phyloP scores from a whole-genome alignment of 208 protist species.

The Leishmania tropica region DNA sequence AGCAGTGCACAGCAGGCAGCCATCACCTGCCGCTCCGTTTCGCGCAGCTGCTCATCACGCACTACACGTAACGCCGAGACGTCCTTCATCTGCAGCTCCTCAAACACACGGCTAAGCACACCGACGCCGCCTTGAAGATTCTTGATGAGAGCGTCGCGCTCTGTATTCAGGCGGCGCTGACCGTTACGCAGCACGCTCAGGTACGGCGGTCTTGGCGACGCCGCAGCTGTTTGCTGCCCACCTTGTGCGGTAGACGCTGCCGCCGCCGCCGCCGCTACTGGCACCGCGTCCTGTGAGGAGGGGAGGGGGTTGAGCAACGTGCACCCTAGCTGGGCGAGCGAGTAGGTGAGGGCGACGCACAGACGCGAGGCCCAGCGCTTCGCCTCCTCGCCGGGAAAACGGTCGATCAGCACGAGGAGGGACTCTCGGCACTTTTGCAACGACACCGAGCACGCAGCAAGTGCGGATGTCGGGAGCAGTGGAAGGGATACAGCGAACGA shows the following conservation, averaged over 20 bases:
- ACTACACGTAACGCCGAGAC: constrained; percentile 66
- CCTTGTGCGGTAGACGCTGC: not conserved
- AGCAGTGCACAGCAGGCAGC: constrained; percentile 81
- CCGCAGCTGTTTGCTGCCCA: not conserved
- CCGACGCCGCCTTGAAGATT: constrained; percentile 87
- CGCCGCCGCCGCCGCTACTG: not conserved
- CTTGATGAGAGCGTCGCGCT: constrained; percentile 81
- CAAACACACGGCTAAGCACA: constrained; percentile 60
- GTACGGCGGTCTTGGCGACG: constrained; percentile 28
- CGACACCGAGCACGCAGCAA: constrained; percentile 40
- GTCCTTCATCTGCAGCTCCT: constrained; percentile 75
- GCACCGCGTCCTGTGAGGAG: constrained; percentile 10
- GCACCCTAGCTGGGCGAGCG: constrained; percentile 72
- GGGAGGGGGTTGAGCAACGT: constrained; percentile 47
- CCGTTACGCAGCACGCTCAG: constrained; percentile 67
- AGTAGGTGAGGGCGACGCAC: constrained; percentile 71
- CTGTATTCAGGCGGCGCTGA: constrained; percentile 56
- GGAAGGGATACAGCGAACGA: constrained; percentile 82
- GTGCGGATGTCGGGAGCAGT: constrained; percentile 62
- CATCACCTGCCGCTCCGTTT: constrained; percentile 82
- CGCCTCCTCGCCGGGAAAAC: constrained; percentile 18
- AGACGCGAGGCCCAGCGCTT: constrained; percentile 59
- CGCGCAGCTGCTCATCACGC: constrained; percentile 69
- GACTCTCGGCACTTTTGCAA: constrained; percentile 75
- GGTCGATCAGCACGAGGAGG: constrained; percentile 57